Evolutionary conservation across 805 yeast species (phyloP), one percentile per base, ranked within the genome.

Genomic region (Candida argentea): DNA sequence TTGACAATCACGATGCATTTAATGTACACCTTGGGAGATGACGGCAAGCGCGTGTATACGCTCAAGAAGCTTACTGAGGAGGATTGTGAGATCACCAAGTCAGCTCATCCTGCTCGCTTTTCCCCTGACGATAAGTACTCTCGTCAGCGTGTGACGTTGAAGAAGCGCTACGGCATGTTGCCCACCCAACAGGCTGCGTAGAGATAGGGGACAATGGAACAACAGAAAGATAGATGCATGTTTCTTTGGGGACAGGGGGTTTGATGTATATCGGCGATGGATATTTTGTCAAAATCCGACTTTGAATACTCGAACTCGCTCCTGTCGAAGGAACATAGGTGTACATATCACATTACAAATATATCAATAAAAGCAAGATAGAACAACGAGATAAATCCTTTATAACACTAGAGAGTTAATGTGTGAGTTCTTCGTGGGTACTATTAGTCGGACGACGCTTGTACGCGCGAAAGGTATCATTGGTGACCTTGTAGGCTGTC

Each of bases 61-160:
- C 69, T 91, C 43, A 67, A 83, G 58, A 91, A 91, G 67, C 40
- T 53, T 45, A 78, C 93, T 32, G 86, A 69, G 36, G 86, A 69
- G 36, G 61, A 67, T 5, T 97, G 98, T 37, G 95, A 86, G 57
- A 86, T 89, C 67, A 93, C 99, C 53, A 85, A 86, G 67, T 82
- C 95, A 43, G 98, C 98, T 23, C 99, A 91, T 61, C 99, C 99
- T 38, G 98, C 99, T 30, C 80, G 99, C 65, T 91, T 91, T 61
- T 91, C 98, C 19, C 99, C 99, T 44, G 99, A 91, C 57, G 99
- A 91, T 73, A 91, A 91, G 66, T 89, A 85, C 69, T 91, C 98
- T 26, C 81, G 96, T 70, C 97, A 91, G 64, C 84, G 99, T 73
- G 95, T 91, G 28, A 89, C 97, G 33, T 71, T 91, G 54, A 91